phyloP scores from a whole-genome alignment of 768 basidiomycete species.

The Lentinula sp. region DNA sequence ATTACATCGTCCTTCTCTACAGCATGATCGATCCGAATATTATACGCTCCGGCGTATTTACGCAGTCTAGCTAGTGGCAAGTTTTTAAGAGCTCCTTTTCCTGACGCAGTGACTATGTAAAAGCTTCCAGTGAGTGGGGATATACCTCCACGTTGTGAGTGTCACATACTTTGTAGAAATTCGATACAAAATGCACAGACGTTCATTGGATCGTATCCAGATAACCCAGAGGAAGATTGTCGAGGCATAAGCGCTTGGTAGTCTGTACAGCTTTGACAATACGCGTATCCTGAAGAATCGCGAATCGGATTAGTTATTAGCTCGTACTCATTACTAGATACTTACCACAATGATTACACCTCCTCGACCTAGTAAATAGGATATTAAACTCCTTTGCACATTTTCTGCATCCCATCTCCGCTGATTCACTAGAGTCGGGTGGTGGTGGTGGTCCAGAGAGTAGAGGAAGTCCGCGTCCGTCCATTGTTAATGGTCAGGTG shows the following conservation, averaged over 20 bases:
- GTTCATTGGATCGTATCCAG: slow-evolving; percentile 57
- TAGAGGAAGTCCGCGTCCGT: slow-evolving; percentile 40
- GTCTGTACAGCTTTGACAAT: slow-evolving; percentile 70
- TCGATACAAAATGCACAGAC: slow-evolving; percentile 79
- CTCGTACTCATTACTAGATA: neutral
- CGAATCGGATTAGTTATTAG: neutral
- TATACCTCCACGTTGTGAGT: neutral
- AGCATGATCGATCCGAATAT: slow-evolving; percentile 53
- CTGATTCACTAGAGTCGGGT: slow-evolving; percentile 19
- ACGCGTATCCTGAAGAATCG: slow-evolving; percentile 49
- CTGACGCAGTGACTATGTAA: slow-evolving; percentile 60
- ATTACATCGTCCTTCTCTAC: slow-evolving; percentile 79
- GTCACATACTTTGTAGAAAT: slow-evolving; percentile 49
- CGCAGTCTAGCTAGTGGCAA: slow-evolving; percentile 57
- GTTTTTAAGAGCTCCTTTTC: slow-evolving; percentile 47
- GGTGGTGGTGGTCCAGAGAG: slow-evolving; percentile 66
- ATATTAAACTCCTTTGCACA: slow-evolving; percentile 72
- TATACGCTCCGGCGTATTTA: slow-evolving; percentile 66
- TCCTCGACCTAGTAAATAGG: slow-evolving; percentile 55
- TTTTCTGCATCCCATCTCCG: slow-evolving; percentile 48
- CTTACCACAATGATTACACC: slow-evolving; percentile 72
- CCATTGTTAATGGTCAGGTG: neutral
- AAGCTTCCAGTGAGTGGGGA: neutral
- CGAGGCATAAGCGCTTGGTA: slow-evolving; percentile 79
- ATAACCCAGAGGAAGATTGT: slow-evolving; percentile 15